Percentiles rank a stretch among this genome's conserved stretches.
These are phyloP conservation scores for Leishmania tarentolae DNA, from an alignment of 208 protist species.

Conservation along the genomic window DNA sequence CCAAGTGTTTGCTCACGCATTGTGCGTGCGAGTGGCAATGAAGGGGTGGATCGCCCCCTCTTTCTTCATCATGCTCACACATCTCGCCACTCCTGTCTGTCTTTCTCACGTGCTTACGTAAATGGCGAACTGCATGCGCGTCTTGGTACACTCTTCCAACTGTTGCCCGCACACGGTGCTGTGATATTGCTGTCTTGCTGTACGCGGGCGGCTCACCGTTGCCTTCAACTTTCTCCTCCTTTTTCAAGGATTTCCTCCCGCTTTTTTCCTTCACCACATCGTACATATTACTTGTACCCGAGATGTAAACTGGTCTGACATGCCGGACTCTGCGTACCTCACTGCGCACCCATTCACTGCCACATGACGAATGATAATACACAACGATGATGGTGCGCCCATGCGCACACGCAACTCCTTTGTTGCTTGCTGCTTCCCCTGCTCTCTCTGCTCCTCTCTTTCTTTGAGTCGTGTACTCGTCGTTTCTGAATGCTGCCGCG, in stretches of 20 bases:
- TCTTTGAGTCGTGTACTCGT: neutral
- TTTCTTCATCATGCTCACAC: neutral
- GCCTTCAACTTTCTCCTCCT: neutral
- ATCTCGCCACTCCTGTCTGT: neutral
- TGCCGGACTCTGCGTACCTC: neutral
- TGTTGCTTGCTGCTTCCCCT: neutral
- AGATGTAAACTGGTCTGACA: neutral
- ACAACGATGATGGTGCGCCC: neutral
- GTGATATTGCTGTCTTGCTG: neutral
- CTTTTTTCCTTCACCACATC: neutral
- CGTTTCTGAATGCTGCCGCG: neutral
- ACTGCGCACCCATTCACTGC: neutral
- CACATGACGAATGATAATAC: neutral
- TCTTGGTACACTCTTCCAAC: neutral
- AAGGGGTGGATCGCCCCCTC: neutral
- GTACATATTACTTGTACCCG: neutral
- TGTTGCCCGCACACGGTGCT: neutral
- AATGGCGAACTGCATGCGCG: neutral
- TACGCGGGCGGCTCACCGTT: neutral
- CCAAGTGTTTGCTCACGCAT: neutral
- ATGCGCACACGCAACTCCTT: neutral
- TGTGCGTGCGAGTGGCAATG: neutral
- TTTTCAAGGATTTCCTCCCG: slow-evolving; percentile 2
- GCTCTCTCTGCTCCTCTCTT: neutral
- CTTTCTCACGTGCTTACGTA: neutral